A percentile compares a stretch with the other conserved stretches of the same genome.
Conservation (phyloP, 1,284 basidiomycete species). For the Pseudozyma sp. region DNA sequence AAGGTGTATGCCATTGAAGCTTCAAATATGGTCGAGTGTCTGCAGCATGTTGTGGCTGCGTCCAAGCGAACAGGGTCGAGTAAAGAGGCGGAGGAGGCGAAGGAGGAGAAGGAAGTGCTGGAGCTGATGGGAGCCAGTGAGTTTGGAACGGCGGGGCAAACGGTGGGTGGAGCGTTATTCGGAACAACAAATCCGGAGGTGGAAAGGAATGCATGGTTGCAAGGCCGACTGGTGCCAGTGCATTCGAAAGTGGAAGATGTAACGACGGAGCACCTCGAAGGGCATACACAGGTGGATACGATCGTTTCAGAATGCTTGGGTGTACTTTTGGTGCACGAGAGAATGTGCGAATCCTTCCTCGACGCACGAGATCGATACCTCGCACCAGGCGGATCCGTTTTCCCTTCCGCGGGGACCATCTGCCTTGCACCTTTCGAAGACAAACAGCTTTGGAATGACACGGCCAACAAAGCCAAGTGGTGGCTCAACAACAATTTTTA, state of each 20-base stretch:
- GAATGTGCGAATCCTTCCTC: constrained; percentile 73
- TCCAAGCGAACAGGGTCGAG: constrained; percentile 5
- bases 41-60: constrained; percentile 68
- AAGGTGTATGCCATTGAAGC: constrained; percentile 72
- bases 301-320: constrained; percentile 73
- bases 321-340: constrained; percentile 72
- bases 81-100: constrained; percentile 37
- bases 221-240: constrained; percentile 49
- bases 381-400: constrained; percentile 71
- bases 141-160: constrained; percentile 2
- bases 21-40: constrained; percentile 72
- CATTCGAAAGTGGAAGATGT: constrained; percentile 64
- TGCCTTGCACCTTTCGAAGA: constrained; percentile 72
- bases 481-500: constrained; percentile 64
- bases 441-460: constrained; percentile 71
- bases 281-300: constrained; percentile 70
- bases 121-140: constrained; percentile 44
- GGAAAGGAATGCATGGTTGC: constrained; percentile 56
- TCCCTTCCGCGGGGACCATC: constrained; percentile 71
- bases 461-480: constrained; percentile 70
- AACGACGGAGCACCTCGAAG: constrained; percentile 40
- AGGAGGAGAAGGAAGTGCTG: constrained; percentile 42
- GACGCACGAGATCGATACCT: constrained; percentile 71
- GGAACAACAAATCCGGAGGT: constrained; percentile 25
- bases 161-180: constrained; percentile 5